Conservation (phyloP, 208 protist genomes). For the Endotrypanum monterogeii region DNA sequence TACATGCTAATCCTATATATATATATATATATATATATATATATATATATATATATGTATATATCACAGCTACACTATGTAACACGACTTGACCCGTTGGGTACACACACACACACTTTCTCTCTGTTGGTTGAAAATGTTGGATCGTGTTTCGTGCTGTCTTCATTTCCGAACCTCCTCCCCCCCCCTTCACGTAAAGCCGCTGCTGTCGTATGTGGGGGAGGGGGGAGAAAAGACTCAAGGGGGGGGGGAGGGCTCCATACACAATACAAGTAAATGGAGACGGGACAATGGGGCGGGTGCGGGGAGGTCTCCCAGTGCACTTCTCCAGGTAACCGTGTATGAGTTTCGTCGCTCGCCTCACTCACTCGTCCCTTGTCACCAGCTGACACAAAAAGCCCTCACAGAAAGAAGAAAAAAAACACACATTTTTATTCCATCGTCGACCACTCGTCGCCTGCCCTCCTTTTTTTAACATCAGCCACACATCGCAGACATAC, state of each 20-base stretch:
- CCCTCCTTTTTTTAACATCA: not conserved
- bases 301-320: not conserved
- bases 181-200: no score
- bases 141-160: no score
- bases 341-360: not conserved
- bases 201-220: not conserved
- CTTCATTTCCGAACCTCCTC: no score
- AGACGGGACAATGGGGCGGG: not conserved
- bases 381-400: no score
- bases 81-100: no score
- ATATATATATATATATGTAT: no score
- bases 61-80: no score
- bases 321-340: not conserved
- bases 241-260: not conserved
- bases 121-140: no score
- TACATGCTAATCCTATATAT: no score
- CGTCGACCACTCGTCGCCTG: not conserved
- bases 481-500: not conserved
- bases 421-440: not conserved
- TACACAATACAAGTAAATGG: not conserved
- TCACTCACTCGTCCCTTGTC: not conserved
- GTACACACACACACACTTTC: no score
- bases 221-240: not conserved
- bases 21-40: no score
- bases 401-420: not conserved